A percentile compares a stretch with the other conserved stretches of the same genome.
Evolutionary conservation across 1,139 yeast species (phyloP).

Genomic region (Saccharomycopsis crataegensis): DNA sequence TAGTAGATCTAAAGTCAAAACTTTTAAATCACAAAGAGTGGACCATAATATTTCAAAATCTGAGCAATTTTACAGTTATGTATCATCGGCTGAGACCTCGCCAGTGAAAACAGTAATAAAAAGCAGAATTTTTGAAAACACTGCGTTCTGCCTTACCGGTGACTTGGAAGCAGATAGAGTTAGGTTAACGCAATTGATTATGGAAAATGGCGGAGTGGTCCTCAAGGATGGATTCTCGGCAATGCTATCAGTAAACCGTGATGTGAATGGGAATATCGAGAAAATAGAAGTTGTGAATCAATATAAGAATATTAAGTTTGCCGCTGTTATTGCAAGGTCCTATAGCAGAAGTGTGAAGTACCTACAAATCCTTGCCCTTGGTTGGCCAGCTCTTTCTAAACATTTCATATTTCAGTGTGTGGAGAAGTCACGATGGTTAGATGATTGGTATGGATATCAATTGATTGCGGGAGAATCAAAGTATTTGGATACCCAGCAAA

Average conservation of each 20-base stretch:
- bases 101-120: constrained; percentile 13
- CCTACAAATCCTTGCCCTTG: constrained; percentile 75
- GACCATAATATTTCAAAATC: not conserved
- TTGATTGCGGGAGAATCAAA: constrained; percentile 66
- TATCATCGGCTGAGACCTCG: constrained; percentile 16
- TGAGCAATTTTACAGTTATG: constrained; percentile 6
- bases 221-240: constrained; percentile 15
- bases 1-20: not conserved
- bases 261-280: constrained; percentile 18
- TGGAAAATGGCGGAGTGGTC: constrained; percentile 19
- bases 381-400: constrained; percentile 79
- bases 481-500: constrained; percentile 29
- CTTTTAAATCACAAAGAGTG: not conserved
- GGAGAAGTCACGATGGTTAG: constrained; percentile 25
- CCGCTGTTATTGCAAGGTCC: constrained; percentile 54
- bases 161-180: constrained; percentile 5
- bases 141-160: constrained; percentile 19
- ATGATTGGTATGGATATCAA: constrained; percentile 47
- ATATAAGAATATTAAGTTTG: constrained; percentile 37
- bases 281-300: constrained; percentile 20
- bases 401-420: constrained; percentile 52
- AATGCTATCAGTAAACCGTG: constrained; percentile 4
- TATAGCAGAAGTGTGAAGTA: constrained; percentile 66
- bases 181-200: constrained; percentile 5
- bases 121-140: constrained; percentile 8